phyloP scores from a whole-genome alignment of 345 rosid genomes.

The Physaria fendleri region DNA sequence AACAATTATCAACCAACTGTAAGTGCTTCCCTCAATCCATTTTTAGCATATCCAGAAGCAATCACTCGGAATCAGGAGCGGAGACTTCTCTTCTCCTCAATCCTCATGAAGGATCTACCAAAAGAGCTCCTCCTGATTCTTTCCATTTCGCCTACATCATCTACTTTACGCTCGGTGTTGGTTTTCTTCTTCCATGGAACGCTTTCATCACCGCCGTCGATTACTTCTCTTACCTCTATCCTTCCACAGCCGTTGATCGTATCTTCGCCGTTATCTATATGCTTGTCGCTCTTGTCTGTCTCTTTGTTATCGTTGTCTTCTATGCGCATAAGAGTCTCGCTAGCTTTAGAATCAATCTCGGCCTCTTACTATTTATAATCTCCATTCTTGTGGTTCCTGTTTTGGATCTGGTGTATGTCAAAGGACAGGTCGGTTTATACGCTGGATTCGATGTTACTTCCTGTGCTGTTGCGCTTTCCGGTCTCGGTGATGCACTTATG shows the following conservation, averaged over 20 bases:
- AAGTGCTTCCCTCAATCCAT: no score
- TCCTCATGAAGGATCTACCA: slow-evolving; percentile 1
- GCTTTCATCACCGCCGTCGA: slow-evolving; percentile 97
- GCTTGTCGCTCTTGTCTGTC: slow-evolving; percentile 53
- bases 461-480: slow-evolving; percentile 48
- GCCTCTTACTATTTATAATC: slow-evolving; percentile 51
- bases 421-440: slow-evolving; percentile 70
- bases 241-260: slow-evolving; percentile 82
- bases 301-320: slow-evolving; percentile 51
- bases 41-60: no score
- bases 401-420: slow-evolving; percentile 61
- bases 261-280: slow-evolving; percentile 77
- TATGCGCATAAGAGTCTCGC: slow-evolving; percentile 69
- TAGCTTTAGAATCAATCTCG: slow-evolving; percentile 66
- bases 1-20: no score
- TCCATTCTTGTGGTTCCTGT: slow-evolving; percentile 66
- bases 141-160: slow-evolving; percentile 76
- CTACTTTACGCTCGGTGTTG: slow-evolving; percentile 79
- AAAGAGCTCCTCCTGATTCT: slow-evolving; percentile 48
- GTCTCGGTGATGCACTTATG: slow-evolving; percentile 77
- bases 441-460: slow-evolving; percentile 64
- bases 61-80: slow-evolving; percentile 35
- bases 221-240: slow-evolving; percentile 88
- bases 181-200: slow-evolving; percentile 98
- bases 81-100: slow-evolving; percentile 52